Evolutionary conservation across 208 protist species (phyloP).

Genomic region (Phytomonas francai): DNA sequence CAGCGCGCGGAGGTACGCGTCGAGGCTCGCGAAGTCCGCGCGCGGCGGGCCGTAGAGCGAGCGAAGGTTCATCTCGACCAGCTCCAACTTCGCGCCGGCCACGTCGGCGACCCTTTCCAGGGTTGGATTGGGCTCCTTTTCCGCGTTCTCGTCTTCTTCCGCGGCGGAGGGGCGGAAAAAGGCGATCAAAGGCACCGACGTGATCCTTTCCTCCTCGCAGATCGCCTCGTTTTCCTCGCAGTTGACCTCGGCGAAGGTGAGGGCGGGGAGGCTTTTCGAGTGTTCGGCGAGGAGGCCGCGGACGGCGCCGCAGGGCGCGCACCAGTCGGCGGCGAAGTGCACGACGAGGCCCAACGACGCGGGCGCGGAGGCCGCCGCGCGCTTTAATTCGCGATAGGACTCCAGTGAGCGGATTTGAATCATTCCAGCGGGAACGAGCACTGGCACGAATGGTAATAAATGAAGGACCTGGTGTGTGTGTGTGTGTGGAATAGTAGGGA

Average conservation of each 20-base stretch:
- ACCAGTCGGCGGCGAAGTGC: constrained; percentile 88
- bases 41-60: constrained; percentile 66
- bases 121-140: constrained; percentile 8
- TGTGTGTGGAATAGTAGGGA: too few species aligned
- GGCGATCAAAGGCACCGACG: constrained; percentile 82
- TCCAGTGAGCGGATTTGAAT: background rate
- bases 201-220: constrained; percentile 69
- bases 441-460: too few species aligned
- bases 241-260: constrained; percentile 81
- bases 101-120: constrained; percentile 79
- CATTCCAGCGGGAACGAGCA: too few species aligned
- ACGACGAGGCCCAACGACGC: constrained; percentile 55
- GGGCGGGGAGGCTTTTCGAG: background rate
- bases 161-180: constrained; percentile 63
- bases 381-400: background rate
- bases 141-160: constrained; percentile 5
- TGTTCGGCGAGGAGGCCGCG: constrained; percentile 30
- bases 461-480: too few species aligned
- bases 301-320: constrained; percentile 78
- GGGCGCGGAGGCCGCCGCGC: constrained; percentile 36
- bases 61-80: constrained; percentile 64
- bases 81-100: constrained; percentile 64
- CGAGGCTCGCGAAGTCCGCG: constrained; percentile 47
- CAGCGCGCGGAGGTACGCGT: constrained; percentile 80
- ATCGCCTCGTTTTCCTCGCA: constrained; percentile 54